Evolutionary conservation across 139 green algal genomes (phyloP).

Genomic region (Nannochloris sp.): DNA sequence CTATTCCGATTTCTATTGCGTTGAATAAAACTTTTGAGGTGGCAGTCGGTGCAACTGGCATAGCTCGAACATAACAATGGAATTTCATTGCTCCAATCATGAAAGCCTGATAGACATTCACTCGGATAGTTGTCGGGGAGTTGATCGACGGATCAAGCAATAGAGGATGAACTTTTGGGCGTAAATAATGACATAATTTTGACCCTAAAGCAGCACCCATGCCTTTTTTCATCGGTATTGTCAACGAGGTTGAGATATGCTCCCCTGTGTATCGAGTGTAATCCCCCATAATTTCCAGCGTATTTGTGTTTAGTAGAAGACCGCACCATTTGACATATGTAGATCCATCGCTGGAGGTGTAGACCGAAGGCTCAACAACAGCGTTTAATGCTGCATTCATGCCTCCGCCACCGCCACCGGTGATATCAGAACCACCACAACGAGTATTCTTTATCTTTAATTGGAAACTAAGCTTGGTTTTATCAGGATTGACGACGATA

Average conservation of each 20-base stretch:
- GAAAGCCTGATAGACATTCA: slow-evolving; percentile 86
- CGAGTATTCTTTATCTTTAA: neutral
- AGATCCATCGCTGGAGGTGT: slow-evolving; percentile 9
- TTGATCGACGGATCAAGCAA: slow-evolving; percentile 82
- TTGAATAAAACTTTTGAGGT: neutral
- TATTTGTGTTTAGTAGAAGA: slow-evolving; percentile 66
- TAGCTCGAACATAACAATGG: slow-evolving; percentile 55
- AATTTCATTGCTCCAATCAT: slow-evolving; percentile 76
- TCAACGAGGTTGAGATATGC: slow-evolving; percentile 53
- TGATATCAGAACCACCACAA: slow-evolving; percentile 3
- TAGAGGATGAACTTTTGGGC: slow-evolving; percentile 77
- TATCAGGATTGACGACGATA: slow-evolving; percentile 67
- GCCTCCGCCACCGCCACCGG: neutral
- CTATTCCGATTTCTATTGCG: slow-evolving; percentile 20
- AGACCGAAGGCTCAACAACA: neutral
- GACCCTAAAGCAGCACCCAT: slow-evolving; percentile 33
- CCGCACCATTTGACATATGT: slow-evolving; percentile 80
- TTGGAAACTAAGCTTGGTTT: slow-evolving; percentile 75
- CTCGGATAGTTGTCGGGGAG: slow-evolving; percentile 44
- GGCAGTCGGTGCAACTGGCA: slow-evolving; percentile 20
- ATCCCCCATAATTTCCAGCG: slow-evolving; percentile 75
- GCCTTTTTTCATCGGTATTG: slow-evolving; percentile 37
- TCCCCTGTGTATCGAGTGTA: slow-evolving; percentile 71
- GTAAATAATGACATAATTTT: slow-evolving; percentile 73
- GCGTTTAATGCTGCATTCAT: neutral